Conservation (phyloP, 495 filamentous ascomycete species). For the Penicillium verhagenii region DNA sequence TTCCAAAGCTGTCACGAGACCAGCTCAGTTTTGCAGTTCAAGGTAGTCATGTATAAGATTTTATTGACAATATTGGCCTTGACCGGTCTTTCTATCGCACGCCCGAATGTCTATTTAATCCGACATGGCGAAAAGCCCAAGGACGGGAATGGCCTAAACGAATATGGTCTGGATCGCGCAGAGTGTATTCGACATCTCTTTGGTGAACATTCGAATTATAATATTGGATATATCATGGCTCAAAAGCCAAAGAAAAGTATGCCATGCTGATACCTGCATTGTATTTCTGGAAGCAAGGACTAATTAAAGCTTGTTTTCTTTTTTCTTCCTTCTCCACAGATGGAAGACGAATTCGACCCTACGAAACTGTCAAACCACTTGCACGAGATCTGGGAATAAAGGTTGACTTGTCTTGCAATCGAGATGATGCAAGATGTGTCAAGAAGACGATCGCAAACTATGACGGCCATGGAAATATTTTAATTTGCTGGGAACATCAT, state of each 20-base stretch:
- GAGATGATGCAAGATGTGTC: constrained; percentile 45
- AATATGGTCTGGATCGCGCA: constrained; percentile 43
- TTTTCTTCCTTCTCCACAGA: too few relatives aligned
- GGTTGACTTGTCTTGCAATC: constrained; percentile 45
- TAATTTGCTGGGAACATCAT: constrained; percentile 55
- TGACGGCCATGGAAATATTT: constrained; percentile 45
- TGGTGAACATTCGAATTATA: constrained; percentile 40
- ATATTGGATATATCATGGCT: constrained; percentile 51
- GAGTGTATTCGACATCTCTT: constrained; percentile 48
- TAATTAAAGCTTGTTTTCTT: background rate
- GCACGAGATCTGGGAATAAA: constrained; percentile 45
- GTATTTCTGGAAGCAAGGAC: background rate
- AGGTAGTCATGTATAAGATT: background rate
- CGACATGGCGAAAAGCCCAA: constrained; percentile 55
- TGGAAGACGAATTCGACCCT: constrained; percentile 44
- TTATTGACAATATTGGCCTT: background rate
- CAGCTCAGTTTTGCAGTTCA: background rate
- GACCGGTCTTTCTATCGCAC: background rate
- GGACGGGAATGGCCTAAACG: constrained; percentile 38
- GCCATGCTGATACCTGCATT: background rate
- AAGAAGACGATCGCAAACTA: constrained; percentile 40
- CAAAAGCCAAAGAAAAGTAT: constrained; percentile 44
- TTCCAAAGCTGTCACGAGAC: constrained; percentile 8
- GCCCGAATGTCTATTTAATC: constrained; percentile 46
- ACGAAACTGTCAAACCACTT: constrained; percentile 48